These are phyloP conservation scores for Venturia effusa DNA, from an alignment of 2,329 filamentous ascomycete genomes.

Conservation along the genomic window DNA sequence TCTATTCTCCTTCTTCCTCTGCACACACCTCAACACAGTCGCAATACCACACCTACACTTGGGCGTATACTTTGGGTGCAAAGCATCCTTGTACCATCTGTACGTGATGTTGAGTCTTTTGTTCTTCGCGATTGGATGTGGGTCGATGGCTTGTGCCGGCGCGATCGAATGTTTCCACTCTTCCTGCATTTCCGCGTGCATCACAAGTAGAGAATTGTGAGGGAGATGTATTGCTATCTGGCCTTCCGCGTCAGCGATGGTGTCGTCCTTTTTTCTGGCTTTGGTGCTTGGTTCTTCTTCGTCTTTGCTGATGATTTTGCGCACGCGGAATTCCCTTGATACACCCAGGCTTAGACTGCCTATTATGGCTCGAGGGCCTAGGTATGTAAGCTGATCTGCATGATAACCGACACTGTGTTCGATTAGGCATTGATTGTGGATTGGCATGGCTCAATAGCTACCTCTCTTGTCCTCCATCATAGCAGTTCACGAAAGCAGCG, in stretches of 20 bases:
- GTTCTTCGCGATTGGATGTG: slow-evolving; percentile 71
- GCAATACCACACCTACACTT: slow-evolving; percentile 65
- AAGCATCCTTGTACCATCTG: slow-evolving; percentile 65
- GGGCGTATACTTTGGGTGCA: slow-evolving; percentile 71
- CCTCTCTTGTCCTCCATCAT: slow-evolving; percentile 64
- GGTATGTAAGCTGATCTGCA: slow-evolving; percentile 83
- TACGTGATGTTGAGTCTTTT: slow-evolving; percentile 91
- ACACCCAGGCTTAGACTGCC: slow-evolving; percentile 86
- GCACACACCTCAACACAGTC: slow-evolving; percentile 62
- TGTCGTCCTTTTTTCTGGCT: slow-evolving; percentile 25
- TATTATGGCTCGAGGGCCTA: slow-evolving; percentile 80
- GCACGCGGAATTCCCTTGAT: slow-evolving; percentile 83
- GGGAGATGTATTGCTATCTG: slow-evolving; percentile 90
- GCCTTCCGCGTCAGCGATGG: slow-evolving; percentile 54
- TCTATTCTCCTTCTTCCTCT: slow-evolving; percentile 62
- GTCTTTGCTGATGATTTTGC: slow-evolving; percentile 51
- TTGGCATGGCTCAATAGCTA: background rate
- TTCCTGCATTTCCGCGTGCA: slow-evolving; percentile 98
- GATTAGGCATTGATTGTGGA: background rate
- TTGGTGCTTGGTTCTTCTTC: slow-evolving; percentile 11
- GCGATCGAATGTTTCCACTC: slow-evolving; percentile 87
- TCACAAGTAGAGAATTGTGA: slow-evolving; percentile 85
- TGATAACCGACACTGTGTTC: slow-evolving; percentile 66
- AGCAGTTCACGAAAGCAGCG: slow-evolving; percentile 90
- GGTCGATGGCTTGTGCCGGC: slow-evolving; percentile 64